These are phyloP conservation scores for Phytophthora idaei DNA, from an alignment of 352 stramenopile species.

Conservation along the genomic window DNA sequence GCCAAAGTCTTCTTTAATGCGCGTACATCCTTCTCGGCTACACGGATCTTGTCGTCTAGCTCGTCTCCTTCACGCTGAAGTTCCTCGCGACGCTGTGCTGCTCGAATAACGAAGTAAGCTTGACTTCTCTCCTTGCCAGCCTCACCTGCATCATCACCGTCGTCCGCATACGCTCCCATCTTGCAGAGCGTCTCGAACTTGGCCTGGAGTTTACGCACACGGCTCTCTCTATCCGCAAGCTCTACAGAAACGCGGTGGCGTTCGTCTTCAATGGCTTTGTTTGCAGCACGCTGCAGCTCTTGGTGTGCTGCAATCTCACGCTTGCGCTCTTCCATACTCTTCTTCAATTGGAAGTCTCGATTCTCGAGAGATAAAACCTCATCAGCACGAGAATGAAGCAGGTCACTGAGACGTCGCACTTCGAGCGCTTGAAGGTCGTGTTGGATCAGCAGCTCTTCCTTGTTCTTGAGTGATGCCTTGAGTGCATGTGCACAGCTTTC, in stretches of 20 bases:
- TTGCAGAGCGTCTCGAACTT: slow-evolving; percentile 94
- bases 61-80: slow-evolving; percentile 95
- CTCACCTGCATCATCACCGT: slow-evolving; percentile 72
- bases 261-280: slow-evolving; percentile 92
- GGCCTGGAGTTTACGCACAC: slow-evolving; percentile 91
- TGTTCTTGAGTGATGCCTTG: slow-evolving; percentile 81
- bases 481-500: slow-evolving; percentile 85
- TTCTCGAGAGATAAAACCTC: slow-evolving; percentile 95
- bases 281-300: slow-evolving; percentile 90
- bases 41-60: slow-evolving; percentile 94
- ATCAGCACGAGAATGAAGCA: slow-evolving; percentile 88
- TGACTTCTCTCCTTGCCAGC: slow-evolving; percentile 78
- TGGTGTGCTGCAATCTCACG: slow-evolving; percentile 88
- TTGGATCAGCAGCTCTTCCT: slow-evolving; percentile 94
- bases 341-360: slow-evolving; percentile 91
- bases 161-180: slow-evolving; percentile 67
- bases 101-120: slow-evolving; percentile 96
- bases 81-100: slow-evolving; percentile 95
- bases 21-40: slow-evolving; percentile 92
- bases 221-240: slow-evolving; percentile 83
- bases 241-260: slow-evolving; percentile 93
- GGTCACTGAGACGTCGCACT: slow-evolving; percentile 90
- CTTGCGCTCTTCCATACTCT: slow-evolving; percentile 95
- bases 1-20: slow-evolving; percentile 93
- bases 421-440: slow-evolving; percentile 95